These are phyloP conservation scores for Ophiostoma sp. DNA, from an alignment of 2,329 filamentous ascomycete species.

Conservation along the genomic window DNA sequence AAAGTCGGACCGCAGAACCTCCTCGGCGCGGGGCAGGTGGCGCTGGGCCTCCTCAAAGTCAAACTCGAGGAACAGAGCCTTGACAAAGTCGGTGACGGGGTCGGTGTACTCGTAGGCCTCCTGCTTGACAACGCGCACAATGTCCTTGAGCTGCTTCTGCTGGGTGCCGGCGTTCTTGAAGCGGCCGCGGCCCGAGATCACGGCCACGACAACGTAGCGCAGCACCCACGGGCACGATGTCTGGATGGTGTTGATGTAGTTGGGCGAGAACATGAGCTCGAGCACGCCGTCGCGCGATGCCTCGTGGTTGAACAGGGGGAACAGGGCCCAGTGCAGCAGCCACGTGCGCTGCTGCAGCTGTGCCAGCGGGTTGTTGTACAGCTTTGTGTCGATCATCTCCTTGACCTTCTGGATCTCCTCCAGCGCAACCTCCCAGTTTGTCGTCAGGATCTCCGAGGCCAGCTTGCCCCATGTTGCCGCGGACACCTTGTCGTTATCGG, in stretches of 20 bases:
- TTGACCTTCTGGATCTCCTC: conserved; percentile 87
- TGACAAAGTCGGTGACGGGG: conserved; percentile 92
- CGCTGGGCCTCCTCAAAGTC: conserved; percentile 95
- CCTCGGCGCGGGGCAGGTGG: conserved; percentile 79
- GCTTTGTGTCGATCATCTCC: conserved; percentile 85
- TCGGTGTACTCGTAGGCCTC: conserved; percentile 97
- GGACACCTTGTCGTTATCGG: conserved; percentile 95
- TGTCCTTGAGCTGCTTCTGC: conserved; percentile 98
- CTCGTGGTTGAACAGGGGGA: conserved; percentile 98
- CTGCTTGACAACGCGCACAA: conserved; percentile 91
- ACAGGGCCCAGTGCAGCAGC: conserved; percentile 97
- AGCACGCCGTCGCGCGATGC: conserved; percentile 82
- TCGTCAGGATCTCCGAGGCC: conserved; percentile 88
- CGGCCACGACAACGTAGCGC: conserved; percentile 86
- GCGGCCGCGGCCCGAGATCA: conserved; percentile 85
- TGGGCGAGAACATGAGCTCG: conserved; percentile 93
- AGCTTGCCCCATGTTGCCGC: conserved; percentile 97
- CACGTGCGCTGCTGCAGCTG: conserved; percentile 96
- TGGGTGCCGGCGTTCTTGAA: conserved; percentile 77
- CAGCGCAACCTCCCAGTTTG: conserved; percentile 90
- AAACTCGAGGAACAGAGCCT: conserved; percentile 90
- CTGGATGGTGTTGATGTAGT: conserved; percentile 99
- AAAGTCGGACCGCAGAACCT: conserved; percentile 89
- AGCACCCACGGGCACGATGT: conserved; percentile 95
- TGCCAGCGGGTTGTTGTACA: conserved; percentile 92